Evolutionary conservation across 306 rosid genomes (phyloP).

Genomic region (Prunus mira): DNA sequence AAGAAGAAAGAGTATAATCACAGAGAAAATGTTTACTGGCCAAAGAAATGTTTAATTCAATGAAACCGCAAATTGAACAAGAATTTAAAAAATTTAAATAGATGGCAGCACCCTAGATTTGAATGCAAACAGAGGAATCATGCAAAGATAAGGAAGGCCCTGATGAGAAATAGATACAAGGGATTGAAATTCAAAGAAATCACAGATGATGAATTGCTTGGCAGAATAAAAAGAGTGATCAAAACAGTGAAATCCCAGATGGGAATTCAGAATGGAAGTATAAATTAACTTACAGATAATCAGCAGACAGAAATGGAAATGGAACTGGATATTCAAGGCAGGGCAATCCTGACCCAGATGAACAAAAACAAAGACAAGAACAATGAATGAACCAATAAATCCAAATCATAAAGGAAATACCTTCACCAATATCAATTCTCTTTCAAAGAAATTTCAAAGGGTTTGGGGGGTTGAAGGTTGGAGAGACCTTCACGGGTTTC

Average conservation of each 20-base stretch:
- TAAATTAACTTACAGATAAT: not conserved
- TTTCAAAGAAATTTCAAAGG: not conserved
- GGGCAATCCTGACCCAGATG: not conserved
- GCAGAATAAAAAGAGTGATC: not conserved
- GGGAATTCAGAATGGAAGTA: not conserved
- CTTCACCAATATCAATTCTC: not conserved
- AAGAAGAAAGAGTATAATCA: not conserved
- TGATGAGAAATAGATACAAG: not conserved
- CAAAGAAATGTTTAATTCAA: not conserved
- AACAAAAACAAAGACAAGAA: not conserved
- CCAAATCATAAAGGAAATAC: not conserved
- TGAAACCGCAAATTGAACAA: not conserved
- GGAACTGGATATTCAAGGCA: too few relatives aligned
- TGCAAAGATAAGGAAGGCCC: not conserved
- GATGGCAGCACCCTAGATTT: not conserved
- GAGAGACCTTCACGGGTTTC: not conserved
- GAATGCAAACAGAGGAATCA: not conserved
- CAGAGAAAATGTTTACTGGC: not conserved
- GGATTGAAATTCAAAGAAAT: not conserved
- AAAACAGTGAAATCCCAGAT: slow-evolving; percentile 12
- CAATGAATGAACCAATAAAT: not conserved
- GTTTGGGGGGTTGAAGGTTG: not conserved
- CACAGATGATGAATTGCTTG: not conserved
- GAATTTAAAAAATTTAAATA: not conserved
- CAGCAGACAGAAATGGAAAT: not conserved